phyloP scores from a whole-genome alignment of 352 stramenopile genomes.

The Peronospora farinosa region DNA sequence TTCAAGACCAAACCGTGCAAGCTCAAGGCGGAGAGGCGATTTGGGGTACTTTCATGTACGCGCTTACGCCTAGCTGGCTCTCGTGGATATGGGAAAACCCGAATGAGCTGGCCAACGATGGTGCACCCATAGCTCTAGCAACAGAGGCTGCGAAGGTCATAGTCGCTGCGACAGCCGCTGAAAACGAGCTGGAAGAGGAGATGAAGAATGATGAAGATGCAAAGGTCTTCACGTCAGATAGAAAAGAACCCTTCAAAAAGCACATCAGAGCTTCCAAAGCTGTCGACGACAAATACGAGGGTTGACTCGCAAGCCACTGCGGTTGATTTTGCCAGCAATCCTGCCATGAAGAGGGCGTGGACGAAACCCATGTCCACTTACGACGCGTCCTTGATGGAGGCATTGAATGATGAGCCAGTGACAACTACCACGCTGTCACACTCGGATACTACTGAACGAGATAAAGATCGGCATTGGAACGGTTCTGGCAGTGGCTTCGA shows the following conservation, averaged over 20 bases:
- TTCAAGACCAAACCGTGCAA: conserved; percentile 77
- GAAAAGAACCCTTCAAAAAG: no score
- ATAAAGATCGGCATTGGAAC: conserved; percentile 39
- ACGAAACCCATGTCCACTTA: background rate
- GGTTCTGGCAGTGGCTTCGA: conserved; percentile 39
- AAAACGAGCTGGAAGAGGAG: conserved; percentile 21
- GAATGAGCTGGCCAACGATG: conserved; percentile 13
- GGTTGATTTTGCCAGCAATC: no score
- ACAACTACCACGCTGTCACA: conserved; percentile 12
- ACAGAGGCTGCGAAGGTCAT: conserved; percentile 30
- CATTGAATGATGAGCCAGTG: background rate
- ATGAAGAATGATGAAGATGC: conserved; percentile 12
- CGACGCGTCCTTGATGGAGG: conserved; percentile 2
- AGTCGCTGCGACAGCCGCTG: conserved; percentile 29
- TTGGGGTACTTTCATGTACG: conserved; percentile 78
- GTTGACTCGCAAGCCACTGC: no score
- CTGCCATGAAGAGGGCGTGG: no score
- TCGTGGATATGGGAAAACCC: conserved; percentile 66
- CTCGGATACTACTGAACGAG: conserved; percentile 28
- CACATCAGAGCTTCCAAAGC: no score
- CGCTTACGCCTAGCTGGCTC: conserved; percentile 63
- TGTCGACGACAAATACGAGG: no score
- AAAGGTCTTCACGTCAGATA: no score
- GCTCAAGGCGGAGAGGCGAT: conserved; percentile 71
- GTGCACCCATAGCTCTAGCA: conserved; percentile 4